Evolutionary conservation across 1,139 yeast genomes (phyloP).

Genomic region (Nakaseomyces uthaithaninus): DNA sequence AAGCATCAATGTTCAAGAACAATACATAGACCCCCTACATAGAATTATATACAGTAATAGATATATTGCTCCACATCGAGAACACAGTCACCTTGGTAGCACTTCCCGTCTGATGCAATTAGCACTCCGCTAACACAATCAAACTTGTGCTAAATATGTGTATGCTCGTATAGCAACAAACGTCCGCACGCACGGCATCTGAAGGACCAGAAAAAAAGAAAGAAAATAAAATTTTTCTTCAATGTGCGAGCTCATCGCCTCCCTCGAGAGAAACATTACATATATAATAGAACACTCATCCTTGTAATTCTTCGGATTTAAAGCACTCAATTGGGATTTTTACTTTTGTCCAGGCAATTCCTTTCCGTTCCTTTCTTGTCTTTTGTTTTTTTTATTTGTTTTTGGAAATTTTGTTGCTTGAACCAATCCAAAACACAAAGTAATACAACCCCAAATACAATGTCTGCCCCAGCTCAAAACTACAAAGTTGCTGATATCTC

Average conservation of each 20-base stretch:
- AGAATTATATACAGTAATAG: neutral
- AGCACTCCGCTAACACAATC: no score
- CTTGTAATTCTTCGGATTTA: no score
- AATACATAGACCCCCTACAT: neutral
- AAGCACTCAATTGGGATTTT: no score
- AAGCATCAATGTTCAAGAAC: constrained; percentile 5
- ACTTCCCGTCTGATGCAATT: no score
- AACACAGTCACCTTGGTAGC: no score
- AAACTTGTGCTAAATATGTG: no score
- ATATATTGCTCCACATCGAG: neutral
- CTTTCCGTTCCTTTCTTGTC: no score
- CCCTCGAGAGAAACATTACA: constrained; percentile 3
- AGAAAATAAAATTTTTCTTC: neutral
- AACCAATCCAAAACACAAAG: neutral
- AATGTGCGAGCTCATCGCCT: constrained; percentile 3
- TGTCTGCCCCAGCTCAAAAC: constrained; percentile 57
- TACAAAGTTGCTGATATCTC: constrained; percentile 98
- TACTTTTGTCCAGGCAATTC: no score
- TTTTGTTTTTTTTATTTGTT: neutral
- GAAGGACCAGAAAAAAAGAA: no score
- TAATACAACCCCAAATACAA: constrained; percentile 19
- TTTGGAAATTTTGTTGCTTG: neutral
- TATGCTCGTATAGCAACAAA: constrained; percentile 1
- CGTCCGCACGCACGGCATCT: constrained; percentile 4
- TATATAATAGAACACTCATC: no score